Evolutionary conservation across 2,329 filamentous ascomycete genomes (phyloP).

Genomic region (Fusarium penzigii): DNA sequence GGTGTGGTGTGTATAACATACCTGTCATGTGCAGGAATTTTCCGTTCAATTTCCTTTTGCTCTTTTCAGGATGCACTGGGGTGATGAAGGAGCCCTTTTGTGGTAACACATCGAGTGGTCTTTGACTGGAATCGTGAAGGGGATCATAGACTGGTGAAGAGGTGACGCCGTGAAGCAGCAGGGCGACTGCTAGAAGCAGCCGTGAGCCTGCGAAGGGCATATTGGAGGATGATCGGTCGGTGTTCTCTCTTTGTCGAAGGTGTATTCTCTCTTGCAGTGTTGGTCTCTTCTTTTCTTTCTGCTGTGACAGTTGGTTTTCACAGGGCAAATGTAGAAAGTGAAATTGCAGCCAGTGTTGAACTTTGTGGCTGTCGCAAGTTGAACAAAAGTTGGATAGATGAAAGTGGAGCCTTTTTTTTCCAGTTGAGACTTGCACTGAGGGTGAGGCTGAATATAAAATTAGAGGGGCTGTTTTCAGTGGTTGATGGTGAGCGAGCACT

Average conservation of each 20-base stretch:
- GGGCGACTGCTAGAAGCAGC: slow-evolving; percentile 31
- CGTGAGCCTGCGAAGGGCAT: slow-evolving; percentile 31
- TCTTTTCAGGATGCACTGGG: slow-evolving; percentile 18
- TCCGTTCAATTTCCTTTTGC: slow-evolving; percentile 59
- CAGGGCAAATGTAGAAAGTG: not conserved
- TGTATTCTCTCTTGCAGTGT: not conserved
- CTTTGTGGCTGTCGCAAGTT: not conserved
- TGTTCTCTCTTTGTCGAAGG: not conserved
- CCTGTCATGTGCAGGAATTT: slow-evolving; percentile 88
- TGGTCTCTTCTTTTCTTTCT: not conserved
- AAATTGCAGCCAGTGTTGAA: not conserved
- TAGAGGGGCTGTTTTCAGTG: not conserved
- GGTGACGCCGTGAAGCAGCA: slow-evolving; percentile 22
- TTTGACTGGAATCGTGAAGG: slow-evolving; percentile 20
- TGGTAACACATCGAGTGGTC: slow-evolving; percentile 16
- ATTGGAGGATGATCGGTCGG: slow-evolving; percentile 1
- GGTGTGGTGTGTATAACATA: no score
- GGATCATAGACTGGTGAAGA: slow-evolving; percentile 25
- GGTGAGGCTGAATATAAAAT: not conserved
- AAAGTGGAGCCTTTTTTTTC: not conserved
- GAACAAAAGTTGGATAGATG: not conserved
- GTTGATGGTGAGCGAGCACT: no score
- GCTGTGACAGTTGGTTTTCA: no score
- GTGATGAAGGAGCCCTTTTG: slow-evolving; percentile 12
- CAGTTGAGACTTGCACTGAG: not conserved